Evolutionary conservation across 495 filamentous ascomycete species (phyloP).

Genomic region (Aspergillus taichungensis): DNA sequence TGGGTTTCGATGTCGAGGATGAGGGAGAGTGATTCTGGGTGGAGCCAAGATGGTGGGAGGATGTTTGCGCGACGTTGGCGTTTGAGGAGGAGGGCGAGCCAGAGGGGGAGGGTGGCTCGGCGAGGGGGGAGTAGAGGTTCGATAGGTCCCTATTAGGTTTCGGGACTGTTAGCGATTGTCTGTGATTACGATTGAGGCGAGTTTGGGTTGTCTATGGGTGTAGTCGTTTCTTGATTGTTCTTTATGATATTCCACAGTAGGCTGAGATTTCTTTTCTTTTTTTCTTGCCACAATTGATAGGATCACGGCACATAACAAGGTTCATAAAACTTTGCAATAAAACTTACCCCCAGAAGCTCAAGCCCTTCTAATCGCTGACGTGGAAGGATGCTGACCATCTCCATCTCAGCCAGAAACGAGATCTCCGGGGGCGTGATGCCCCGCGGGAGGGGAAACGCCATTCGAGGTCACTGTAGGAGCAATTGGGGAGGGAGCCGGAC

Average conservation of each 20-base stretch:
- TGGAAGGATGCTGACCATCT: constrained; percentile 84
- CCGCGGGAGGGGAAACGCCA: constrained; percentile 76
- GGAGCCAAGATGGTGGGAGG: constrained; percentile 80
- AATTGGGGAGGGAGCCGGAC: not conserved
- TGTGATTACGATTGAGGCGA: no score
- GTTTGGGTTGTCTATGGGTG: not conserved
- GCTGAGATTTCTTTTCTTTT: not conserved
- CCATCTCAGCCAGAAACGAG: constrained; percentile 95
- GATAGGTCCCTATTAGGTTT: constrained; percentile 58
- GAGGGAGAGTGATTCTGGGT: constrained; percentile 55
- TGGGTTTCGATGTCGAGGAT: constrained; percentile 78
- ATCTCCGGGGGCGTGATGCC: constrained; percentile 85
- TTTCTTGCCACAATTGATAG: not conserved
- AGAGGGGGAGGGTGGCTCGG: constrained; percentile 73
- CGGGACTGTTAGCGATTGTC: constrained; percentile 2
- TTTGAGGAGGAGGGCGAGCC: constrained; percentile 96
- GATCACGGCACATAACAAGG: not conserved
- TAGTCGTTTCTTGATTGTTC: not conserved
- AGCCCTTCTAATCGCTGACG: constrained; percentile 83
- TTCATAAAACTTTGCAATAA: constrained; percentile 1
- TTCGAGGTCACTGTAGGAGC: constrained; percentile 23
- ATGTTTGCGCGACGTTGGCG: constrained; percentile 93
- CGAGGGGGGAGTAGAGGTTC: constrained; percentile 71
- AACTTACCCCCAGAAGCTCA: constrained; percentile 70
- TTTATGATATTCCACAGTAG: not conserved